A percentile compares a stretch with the other conserved stretches of the same genome.
Conservation (phyloP, 2,329 filamentous ascomycete species). For the Tolypocladium capitatum region DNA sequence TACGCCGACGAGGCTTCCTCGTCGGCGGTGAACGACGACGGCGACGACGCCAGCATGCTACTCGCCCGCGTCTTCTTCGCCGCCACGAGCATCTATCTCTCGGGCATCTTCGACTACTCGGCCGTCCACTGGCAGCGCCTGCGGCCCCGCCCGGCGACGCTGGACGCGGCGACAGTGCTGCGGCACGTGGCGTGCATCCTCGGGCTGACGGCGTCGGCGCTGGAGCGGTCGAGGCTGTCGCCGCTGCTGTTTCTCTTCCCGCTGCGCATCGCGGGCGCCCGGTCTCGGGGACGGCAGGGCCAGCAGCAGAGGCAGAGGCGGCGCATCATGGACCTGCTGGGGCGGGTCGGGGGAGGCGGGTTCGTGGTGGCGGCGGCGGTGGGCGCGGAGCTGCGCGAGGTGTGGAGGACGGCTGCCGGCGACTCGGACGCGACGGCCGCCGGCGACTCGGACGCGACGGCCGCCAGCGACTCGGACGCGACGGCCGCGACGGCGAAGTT, state of each 20-base stretch:
- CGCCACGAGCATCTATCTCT: slow-evolving; percentile 23
- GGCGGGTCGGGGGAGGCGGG: slow-evolving; percentile 3
- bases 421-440: too few species aligned
- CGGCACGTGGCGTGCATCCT: slow-evolving; percentile 14
- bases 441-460: too few species aligned
- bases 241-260: slow-evolving; percentile 21
- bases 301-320: neutral
- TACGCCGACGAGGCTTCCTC: neutral
- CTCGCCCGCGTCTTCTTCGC: slow-evolving; percentile 14
- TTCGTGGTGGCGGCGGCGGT: slow-evolving; percentile 14
- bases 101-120: slow-evolving; percentile 23
- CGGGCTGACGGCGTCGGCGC: slow-evolving; percentile 2
- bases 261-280: slow-evolving; percentile 19
- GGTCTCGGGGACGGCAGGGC: slow-evolving; percentile 6
- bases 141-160: slow-evolving; percentile 2
- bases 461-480: too few species aligned
- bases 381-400: slow-evolving; percentile 1
- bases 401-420: neutral
- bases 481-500: too few species aligned
- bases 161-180: slow-evolving; percentile 7
- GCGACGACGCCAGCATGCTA: slow-evolving; percentile 5
- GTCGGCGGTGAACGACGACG: neutral
- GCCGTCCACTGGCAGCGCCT: slow-evolving; percentile 14
- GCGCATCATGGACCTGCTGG: slow-evolving; percentile 9
- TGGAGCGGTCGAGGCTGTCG: slow-evolving; percentile 13